phyloP scores from a whole-genome alignment of 306 rosid species.

The Cucumis cinereus region DNA sequence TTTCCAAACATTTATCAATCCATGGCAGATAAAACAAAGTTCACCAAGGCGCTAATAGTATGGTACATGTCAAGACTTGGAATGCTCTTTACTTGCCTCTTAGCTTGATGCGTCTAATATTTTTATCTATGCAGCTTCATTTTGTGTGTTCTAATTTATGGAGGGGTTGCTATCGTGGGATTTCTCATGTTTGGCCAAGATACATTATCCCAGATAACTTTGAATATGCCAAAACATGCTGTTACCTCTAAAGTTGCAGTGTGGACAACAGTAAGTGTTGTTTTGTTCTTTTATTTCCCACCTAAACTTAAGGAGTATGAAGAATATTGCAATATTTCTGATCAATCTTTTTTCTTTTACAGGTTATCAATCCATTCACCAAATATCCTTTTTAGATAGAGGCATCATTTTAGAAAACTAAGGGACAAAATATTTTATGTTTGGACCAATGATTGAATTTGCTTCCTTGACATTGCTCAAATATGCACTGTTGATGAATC shows the following conservation, averaged over 20 bases:
- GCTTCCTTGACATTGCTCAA: constrained; percentile 39
- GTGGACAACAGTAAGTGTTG: constrained; percentile 58
- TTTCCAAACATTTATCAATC: constrained; percentile 79
- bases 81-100: not conserved
- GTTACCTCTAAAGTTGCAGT: constrained; percentile 42
- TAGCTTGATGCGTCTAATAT: not conserved
- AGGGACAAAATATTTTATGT: constrained; percentile 1
- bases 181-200: constrained; percentile 65
- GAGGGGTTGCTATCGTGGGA: constrained; percentile 50
- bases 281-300: not conserved
- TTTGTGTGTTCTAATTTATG: constrained; percentile 42
- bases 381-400: constrained; percentile 50
- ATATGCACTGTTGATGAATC: constrained; percentile 74
- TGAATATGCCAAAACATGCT: constrained; percentile 52
- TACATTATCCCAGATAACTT: constrained; percentile 51
- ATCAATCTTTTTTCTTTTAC: constrained; percentile 18
- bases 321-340: not conserved
- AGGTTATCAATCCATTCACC: constrained; percentile 63
- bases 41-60: constrained; percentile 30
- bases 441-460: not conserved
- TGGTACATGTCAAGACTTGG: constrained; percentile 17
- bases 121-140: constrained; percentile 31
- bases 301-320: not conserved
- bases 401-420: constrained; percentile 4
- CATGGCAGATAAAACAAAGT: constrained; percentile 60